Base-by-base conservation (phyloP, 441 rosid genomes). In the Breynia disticha region DNA sequence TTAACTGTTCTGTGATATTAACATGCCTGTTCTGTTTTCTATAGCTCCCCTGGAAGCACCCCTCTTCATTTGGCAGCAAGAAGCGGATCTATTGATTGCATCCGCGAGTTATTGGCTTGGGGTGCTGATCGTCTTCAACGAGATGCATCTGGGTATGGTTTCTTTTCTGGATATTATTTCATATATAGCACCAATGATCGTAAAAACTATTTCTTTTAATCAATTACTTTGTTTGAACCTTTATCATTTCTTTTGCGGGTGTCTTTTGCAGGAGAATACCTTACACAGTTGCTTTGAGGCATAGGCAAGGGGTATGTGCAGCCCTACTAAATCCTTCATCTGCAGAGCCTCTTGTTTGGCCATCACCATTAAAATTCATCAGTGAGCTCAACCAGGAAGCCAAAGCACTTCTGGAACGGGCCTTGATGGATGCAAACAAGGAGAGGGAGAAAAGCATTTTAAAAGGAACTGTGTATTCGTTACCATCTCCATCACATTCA, bases 41-140 rank as follows among this genome's bases (percentile, higher is more conserved):
- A 52, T 76, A 93, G 98, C 35, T 83, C 62, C 52, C 93, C 95
- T 0, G 97, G 93, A 16, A 89, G 95, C 61, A 89, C 96, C 58
- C 90, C 99, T 73, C 97, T 93, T 67, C 99, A 89, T 74, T 70
- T 93, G 65, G 99, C 99, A 44, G 99, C 99, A 6, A 75, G 95
- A 73, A 91, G 94, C 0, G 99, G 99, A 55, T 93, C 97, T 64
- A 80, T 86, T 10, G 99, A 86, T 63, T 93, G 97, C 64, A 79
- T 86, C 24, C 95, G 96, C 0, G 85, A 77, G 32, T 72, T 93
- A 76, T 79, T 93, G 60, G 97, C 99, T 2, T 89, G 96, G 95
- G 99, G 99, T 51, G 97, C 99, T 18, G 97, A 93, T 81, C 93
- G 99, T 50, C 77, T 75, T 67, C 97, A 86, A 56, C 71, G 96